phyloP scores from a whole-genome alignment of 176 grass and related monocot genomes.

The Coix lacrymajobi region DNA sequence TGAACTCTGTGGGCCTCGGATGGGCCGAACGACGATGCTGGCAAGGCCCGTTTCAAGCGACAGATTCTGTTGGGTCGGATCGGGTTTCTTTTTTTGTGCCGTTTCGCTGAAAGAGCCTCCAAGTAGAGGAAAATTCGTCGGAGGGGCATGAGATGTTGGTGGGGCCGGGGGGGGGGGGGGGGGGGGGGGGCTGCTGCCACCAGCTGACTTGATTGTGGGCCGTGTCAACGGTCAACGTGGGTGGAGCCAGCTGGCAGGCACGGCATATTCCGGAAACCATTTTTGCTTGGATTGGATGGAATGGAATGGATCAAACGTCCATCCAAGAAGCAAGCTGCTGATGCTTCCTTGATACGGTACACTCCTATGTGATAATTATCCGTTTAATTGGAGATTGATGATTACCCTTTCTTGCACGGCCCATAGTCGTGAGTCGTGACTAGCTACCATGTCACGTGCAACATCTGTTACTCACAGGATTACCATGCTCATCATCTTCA shows the following conservation, averaged over 20 bases:
- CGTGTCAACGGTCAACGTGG: not conserved
- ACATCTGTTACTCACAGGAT: not conserved
- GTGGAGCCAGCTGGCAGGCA: not conserved
- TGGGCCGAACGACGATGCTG: not conserved
- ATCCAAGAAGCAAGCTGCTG: not conserved
- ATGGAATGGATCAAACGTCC: conserved; percentile 4
- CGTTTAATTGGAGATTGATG: not conserved
- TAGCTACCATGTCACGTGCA: not conserved
- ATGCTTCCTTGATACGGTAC: not conserved
- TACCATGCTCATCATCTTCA: not conserved
- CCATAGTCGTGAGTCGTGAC: not conserved
- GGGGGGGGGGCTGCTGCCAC: not conserved
- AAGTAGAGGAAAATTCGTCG: not conserved
- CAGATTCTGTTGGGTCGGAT: not conserved
- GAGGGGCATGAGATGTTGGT: not conserved
- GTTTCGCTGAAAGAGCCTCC: not conserved
- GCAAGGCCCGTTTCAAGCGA: not conserved
- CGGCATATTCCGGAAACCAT: not conserved
- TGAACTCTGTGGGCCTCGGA: not conserved
- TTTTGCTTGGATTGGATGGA: not conserved
- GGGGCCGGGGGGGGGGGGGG: too few relatives aligned
- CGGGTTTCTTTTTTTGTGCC: not conserved
- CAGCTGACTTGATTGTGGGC: not conserved
- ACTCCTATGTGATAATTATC: not conserved
- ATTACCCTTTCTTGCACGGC: conserved; percentile 19